Conservation (phyloP, 768 basidiomycete genomes). For the Amanita molliuscula region DNA sequence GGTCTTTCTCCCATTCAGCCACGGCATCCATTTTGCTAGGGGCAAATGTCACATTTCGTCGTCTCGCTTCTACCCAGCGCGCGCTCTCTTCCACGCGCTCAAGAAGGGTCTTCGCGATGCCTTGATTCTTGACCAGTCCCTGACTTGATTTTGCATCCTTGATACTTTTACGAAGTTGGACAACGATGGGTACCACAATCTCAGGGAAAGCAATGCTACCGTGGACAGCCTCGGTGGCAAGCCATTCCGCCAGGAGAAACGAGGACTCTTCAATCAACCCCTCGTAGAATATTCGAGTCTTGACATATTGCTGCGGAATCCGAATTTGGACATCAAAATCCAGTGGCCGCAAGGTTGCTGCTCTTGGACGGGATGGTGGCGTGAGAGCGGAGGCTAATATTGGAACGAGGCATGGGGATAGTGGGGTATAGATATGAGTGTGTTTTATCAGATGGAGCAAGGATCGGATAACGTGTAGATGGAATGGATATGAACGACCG, state of each 20-base stretch:
- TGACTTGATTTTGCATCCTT: constrained; percentile 45
- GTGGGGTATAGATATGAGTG: constrained; percentile 78
- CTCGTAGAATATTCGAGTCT: constrained; percentile 80
- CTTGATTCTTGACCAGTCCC: constrained; percentile 42
- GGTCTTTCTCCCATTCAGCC: constrained; percentile 55
- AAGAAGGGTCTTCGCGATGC: constrained; percentile 61
- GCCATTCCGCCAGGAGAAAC: constrained; percentile 77
- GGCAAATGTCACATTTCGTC: constrained; percentile 63
- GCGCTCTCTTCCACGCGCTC: constrained; percentile 84
- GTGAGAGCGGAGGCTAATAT: constrained; percentile 71
- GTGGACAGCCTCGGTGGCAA: constrained; percentile 58
- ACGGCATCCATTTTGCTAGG: constrained; percentile 67
- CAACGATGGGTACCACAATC: constrained; percentile 67
- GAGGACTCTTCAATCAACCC: constrained; percentile 72
- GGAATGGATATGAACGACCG: constrained; percentile 88
- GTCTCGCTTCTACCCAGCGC: constrained; percentile 63
- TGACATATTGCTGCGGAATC: constrained; percentile 78
- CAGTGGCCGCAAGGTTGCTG: constrained; percentile 79
- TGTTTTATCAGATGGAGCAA: constrained; percentile 78
- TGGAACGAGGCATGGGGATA: constrained; percentile 80
- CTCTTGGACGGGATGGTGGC: constrained; percentile 60
- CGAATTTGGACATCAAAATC: constrained; percentile 85
- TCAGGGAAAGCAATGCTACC: constrained; percentile 93
- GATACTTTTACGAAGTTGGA: constrained; percentile 61
- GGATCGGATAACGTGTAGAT: constrained; percentile 85